Percentiles rank a stretch among this genome's conserved stretches.
Conservation (phyloP, 2,329 filamentous ascomycete genomes). For the Sporothrix pallida region DNA sequence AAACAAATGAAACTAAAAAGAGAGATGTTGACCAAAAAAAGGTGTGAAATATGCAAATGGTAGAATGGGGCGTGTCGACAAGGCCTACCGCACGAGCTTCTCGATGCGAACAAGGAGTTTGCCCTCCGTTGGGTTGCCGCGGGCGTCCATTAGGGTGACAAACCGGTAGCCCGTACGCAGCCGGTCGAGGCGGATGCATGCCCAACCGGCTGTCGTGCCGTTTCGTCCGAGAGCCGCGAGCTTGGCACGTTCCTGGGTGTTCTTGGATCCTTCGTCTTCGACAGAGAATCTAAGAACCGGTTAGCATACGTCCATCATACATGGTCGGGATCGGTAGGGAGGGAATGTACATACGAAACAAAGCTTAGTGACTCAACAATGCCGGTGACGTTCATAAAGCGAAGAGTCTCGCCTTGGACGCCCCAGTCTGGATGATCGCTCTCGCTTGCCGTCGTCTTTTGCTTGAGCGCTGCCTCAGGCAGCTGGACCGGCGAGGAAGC, state of each 20-base stretch:
- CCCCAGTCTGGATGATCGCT: constrained; percentile 67
- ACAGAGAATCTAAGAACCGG: constrained; percentile 56
- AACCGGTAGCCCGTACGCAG: constrained; percentile 62
- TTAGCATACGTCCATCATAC: constrained; percentile 27
- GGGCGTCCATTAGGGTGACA: constrained; percentile 55
- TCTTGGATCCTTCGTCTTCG: constrained; percentile 54
- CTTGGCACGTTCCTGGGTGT: constrained; percentile 44
- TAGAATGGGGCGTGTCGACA: not conserved
- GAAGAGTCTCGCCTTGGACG: constrained; percentile 55
- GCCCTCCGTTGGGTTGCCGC: constrained; percentile 52
- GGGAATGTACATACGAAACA: constrained; percentile 63
- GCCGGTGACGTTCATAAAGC: constrained; percentile 62
- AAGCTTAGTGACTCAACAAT: constrained; percentile 75
- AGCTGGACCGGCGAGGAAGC: constrained; percentile 37
- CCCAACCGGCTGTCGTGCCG: constrained; percentile 56
- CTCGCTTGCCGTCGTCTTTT: constrained; percentile 54
- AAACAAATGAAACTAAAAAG: constrained; percentile 8
- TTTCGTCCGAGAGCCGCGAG: constrained; percentile 33
- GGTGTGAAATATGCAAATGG: not conserved
- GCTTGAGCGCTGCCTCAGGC: constrained; percentile 52
- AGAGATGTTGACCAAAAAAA: not conserved
- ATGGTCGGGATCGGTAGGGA: not conserved
- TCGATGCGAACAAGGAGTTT: constrained; percentile 60
- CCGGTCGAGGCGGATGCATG: constrained; percentile 65
- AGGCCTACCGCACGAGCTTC: constrained; percentile 49